Percentiles rank a stretch among this genome's conserved stretches.
phyloP scores from a whole-genome alignment of 805 yeast species.

The Myxozyma neotropica region DNA sequence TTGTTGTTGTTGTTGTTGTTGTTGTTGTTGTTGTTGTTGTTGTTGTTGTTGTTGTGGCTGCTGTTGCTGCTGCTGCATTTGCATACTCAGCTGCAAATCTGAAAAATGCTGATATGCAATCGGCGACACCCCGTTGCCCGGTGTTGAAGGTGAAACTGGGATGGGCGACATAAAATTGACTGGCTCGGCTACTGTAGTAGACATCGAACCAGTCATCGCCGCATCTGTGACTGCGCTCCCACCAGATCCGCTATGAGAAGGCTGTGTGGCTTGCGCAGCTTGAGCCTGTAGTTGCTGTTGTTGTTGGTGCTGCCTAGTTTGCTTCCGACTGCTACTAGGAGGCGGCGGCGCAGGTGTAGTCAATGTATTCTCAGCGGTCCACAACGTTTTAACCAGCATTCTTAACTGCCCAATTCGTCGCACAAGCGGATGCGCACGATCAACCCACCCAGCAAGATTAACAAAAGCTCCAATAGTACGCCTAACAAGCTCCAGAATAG shows the following conservation, averaged over 20 bases:
- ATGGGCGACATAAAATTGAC: too few relatives aligned
- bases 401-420: slow-evolving; percentile 23
- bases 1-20: too few relatives aligned
- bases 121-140: not conserved
- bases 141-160: too few relatives aligned
- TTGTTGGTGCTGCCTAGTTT: not conserved
- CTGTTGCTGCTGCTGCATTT: slow-evolving; percentile 1
- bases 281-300: too few relatives aligned
- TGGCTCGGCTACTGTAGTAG: too few relatives aligned
- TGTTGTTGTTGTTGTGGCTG: too few relatives aligned
- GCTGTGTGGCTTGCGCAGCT: too few relatives aligned
- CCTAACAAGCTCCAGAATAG: slow-evolving; percentile 15
- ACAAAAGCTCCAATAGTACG: slow-evolving; percentile 19
- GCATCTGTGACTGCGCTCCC: too few relatives aligned
- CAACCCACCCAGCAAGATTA: slow-evolving; percentile 14
- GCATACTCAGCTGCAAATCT: not conserved
- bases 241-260: too few relatives aligned
- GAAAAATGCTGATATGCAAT: too few relatives aligned
- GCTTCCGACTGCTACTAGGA: not conserved
- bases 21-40: too few relatives aligned
- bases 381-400: slow-evolving; percentile 23
- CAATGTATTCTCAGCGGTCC: slow-evolving; percentile 17
- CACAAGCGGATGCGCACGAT: slow-evolving; percentile 26
- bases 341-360: not conserved
- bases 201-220: too few relatives aligned